These are phyloP conservation scores for Trichosporon inkin DNA, from an alignment of 1,284 basidiomycete genomes.

Conservation along the genomic window DNA sequence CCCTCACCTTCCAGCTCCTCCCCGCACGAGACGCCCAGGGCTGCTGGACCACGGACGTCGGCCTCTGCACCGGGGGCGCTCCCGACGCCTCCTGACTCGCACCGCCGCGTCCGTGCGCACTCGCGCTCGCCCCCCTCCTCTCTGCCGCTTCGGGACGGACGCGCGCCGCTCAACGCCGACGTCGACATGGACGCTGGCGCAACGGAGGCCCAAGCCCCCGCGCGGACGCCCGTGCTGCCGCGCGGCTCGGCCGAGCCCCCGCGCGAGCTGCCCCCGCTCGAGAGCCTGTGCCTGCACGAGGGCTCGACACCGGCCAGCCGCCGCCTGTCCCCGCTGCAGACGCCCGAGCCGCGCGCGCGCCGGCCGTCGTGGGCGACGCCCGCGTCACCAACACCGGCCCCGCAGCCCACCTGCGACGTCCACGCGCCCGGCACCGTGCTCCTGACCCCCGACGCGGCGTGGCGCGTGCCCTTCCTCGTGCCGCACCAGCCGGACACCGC, in stretches of 20 bases:
- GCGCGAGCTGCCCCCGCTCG: neutral
- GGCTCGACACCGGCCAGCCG: too few relatives aligned
- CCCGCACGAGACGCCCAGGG: too few relatives aligned
- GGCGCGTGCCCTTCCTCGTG: neutral
- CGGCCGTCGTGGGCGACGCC: too few relatives aligned
- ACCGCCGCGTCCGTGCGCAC: too few relatives aligned
- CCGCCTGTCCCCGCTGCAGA: too few relatives aligned
- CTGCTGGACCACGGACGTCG: too few relatives aligned
- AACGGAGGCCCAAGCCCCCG: neutral
- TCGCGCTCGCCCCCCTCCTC: too few relatives aligned
- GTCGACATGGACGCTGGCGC: neutral
- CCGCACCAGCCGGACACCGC: neutral
- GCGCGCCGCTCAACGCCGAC: neutral
- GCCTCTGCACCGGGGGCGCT: too few relatives aligned
- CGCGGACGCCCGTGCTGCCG: neutral
- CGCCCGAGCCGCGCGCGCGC: too few relatives aligned
- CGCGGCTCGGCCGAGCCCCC: neutral
- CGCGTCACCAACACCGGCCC: too few relatives aligned
- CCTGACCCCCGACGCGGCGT: neutral
- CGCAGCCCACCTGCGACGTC: too few relatives aligned
- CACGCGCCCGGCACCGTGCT: neutral
- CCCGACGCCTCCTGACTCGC: too few relatives aligned
- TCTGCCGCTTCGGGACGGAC: neutral
- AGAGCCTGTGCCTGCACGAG: neutral
- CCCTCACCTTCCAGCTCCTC: neutral